Conservation (phyloP, 306 rosid genomes). For the Rosa rugosa region DNA sequence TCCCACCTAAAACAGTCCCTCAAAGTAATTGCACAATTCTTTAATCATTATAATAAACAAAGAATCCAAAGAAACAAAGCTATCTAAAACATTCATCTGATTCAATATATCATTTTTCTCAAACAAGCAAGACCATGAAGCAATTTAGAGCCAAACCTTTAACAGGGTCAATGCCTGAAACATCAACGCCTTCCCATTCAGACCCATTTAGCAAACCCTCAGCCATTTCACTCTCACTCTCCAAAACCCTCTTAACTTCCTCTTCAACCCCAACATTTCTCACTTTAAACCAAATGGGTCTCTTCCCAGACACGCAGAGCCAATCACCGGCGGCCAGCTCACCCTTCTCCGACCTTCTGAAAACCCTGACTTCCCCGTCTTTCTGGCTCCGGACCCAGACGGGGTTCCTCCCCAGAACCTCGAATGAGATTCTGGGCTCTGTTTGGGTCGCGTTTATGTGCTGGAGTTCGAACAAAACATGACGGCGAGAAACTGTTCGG, state of each 20-base stretch:
- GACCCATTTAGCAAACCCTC: conserved; percentile 29
- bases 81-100: background rate
- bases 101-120: conserved; percentile 10
- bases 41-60: background rate
- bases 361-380: conserved; percentile 35
- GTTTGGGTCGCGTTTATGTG: conserved; percentile 17
- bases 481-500: conserved; percentile 67
- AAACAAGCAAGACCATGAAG: background rate
- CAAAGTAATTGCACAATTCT: background rate
- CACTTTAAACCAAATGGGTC: conserved; percentile 57
- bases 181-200: conserved; percentile 39
- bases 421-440: conserved; percentile 54
- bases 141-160: conserved; percentile 51
- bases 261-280: conserved; percentile 29
- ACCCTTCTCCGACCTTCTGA: conserved; percentile 60
- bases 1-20: background rate
- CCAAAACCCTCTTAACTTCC: conserved; percentile 15
- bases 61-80: background rate
- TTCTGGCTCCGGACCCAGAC: conserved; percentile 53
- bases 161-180: conserved; percentile 62
- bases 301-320: conserved; percentile 59
- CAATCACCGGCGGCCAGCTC: conserved; percentile 58
- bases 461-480: conserved; percentile 42
- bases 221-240: conserved; percentile 16
- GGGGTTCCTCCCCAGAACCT: conserved; percentile 77